phyloP scores from a whole-genome alignment of 805 yeast genomes.

The Blastobotrys chiropterorum region DNA sequence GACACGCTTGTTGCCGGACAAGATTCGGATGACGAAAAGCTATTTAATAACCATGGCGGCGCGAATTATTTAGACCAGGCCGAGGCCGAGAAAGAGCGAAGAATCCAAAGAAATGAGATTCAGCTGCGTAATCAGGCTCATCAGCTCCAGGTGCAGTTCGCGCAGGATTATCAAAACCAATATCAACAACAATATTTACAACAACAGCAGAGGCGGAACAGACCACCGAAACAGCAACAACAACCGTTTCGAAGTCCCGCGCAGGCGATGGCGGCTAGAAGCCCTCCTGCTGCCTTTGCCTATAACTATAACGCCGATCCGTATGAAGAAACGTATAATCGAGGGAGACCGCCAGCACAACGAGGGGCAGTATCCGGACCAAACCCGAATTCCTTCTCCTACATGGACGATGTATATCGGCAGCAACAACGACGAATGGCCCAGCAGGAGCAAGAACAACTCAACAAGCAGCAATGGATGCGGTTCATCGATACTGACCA shows the following conservation, averaged over 20 bases:
- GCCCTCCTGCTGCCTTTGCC: not conserved
- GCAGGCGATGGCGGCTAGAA: too few relatives aligned
- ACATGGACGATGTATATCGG: slow-evolving; percentile 4
- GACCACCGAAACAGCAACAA: not conserved
- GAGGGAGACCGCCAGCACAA: not conserved
- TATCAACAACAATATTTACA: not conserved
- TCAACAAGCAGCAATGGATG: slow-evolving; percentile 10
- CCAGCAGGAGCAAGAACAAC: slow-evolving; percentile 8
- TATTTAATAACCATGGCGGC: slow-evolving; percentile 5
- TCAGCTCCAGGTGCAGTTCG: not conserved
- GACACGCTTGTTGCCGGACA: slow-evolving; percentile 12
- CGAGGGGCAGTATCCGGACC: not conserved
- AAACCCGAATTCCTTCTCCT: slow-evolving; percentile 4
- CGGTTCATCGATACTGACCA: slow-evolving; percentile 12
- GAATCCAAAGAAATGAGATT: not conserved
- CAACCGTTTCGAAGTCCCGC: too few relatives aligned
- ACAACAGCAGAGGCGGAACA: not conserved
- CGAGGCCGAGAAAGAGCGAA: not conserved
- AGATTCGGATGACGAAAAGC: slow-evolving; percentile 1
- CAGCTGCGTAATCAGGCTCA: slow-evolving; percentile 1
- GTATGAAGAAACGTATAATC: not conserved
- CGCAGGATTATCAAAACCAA: not conserved
- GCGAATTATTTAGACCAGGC: slow-evolving; percentile 1
- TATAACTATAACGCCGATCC: not conserved
- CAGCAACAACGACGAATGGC: slow-evolving; percentile 2